Percentiles rank a stretch among this genome's conserved stretches.
Conservation (phyloP, 1,284 basidiomycete genomes). For the Phylloboletellus chloephorus region DNA sequence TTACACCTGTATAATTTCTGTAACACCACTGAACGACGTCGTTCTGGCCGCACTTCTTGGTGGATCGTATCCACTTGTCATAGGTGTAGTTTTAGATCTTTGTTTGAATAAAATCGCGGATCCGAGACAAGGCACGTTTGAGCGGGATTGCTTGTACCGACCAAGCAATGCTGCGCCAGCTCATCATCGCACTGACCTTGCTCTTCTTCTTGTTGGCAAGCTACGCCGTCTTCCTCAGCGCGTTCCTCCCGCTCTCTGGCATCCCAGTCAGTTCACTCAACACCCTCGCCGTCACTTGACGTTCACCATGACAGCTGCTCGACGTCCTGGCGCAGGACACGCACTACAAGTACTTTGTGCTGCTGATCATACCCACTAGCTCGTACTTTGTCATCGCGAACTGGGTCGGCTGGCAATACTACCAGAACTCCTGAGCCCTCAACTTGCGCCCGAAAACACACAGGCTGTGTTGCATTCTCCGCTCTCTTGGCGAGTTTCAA, state of each 20-base stretch:
- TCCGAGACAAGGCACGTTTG: too few species aligned
- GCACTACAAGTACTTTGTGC: conserved; percentile 85
- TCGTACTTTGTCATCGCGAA: conserved; percentile 92
- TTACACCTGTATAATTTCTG: conserved; percentile 31
- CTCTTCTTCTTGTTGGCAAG: conserved; percentile 54
- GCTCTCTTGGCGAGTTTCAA: conserved; percentile 10
- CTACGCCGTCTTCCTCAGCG: conserved; percentile 62
- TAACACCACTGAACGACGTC: conserved; percentile 24
- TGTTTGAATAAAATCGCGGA: conserved; percentile 23
- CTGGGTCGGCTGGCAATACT: conserved; percentile 96
- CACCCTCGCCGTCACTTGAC: conserved; percentile 10
- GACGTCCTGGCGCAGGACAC: conserved; percentile 61
- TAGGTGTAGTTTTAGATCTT: conserved; percentile 27
- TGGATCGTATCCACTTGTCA: too few species aligned
- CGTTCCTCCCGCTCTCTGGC: conserved; percentile 51
- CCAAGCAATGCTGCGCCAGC: conserved; percentile 28
- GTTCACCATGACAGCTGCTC: conserved; percentile 42
- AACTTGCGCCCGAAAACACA: not conserved
- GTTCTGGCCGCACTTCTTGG: too few species aligned
- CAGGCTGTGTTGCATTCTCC: too few species aligned
- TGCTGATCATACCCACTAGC: conserved; percentile 76
- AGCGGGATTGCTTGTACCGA: conserved; percentile 27
- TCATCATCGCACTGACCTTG: conserved; percentile 43
- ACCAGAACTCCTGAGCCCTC: conserved; percentile 64
- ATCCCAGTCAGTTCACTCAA: conserved; percentile 40